Evolutionary conservation across 306 rosid species (phyloP).

Genomic region (Cucumis sativus): DNA sequence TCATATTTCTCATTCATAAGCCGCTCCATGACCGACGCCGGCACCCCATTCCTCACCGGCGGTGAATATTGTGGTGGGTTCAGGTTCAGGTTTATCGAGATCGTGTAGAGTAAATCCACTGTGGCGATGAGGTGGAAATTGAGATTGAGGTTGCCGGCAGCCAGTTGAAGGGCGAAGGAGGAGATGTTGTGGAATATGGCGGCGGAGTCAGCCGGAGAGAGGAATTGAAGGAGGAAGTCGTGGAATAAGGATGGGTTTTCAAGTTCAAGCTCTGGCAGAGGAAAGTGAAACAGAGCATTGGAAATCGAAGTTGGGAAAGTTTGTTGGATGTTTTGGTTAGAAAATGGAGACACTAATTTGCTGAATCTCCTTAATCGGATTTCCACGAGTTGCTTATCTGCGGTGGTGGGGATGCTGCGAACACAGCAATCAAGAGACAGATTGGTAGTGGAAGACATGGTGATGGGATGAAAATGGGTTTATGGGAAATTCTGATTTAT

Average conservation of each 20-base stretch:
- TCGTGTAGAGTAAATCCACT: neutral
- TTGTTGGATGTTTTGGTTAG: neutral
- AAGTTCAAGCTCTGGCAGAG: neutral
- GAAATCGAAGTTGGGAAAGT: neutral
- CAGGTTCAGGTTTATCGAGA: neutral
- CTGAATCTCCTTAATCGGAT: neutral
- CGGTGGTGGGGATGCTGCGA: neutral
- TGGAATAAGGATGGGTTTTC: neutral
- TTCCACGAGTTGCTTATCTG: neutral
- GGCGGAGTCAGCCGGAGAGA: neutral
- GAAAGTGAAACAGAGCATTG: neutral
- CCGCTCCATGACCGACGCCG: neutral
- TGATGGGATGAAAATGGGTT: neutral
- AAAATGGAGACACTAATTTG: neutral
- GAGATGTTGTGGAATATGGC: neutral
- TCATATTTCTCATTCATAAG: neutral
- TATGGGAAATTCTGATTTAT: too few relatives aligned
- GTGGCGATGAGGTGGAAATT: neutral
- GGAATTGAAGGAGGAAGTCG: neutral
- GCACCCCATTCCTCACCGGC: neutral
- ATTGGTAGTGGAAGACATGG: neutral
- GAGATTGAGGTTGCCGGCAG: neutral
- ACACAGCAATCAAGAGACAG: neutral
- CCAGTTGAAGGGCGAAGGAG: neutral
- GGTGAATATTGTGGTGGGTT: neutral